phyloP scores from a whole-genome alignment of 2,329 filamentous ascomycete genomes.

The Oidium heveae region DNA sequence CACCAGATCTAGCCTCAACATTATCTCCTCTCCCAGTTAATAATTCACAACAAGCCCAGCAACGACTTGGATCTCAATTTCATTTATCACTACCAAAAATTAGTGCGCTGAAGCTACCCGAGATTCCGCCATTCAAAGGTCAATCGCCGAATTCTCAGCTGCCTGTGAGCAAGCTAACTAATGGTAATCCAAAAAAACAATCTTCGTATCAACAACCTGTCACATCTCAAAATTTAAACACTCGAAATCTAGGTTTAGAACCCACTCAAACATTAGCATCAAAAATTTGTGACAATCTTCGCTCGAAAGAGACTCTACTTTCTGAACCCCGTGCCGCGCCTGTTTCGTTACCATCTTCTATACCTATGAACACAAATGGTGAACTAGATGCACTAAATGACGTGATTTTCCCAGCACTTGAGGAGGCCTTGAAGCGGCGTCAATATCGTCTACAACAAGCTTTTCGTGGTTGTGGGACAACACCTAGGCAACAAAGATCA shows the following conservation, averaged over 20 bases:
- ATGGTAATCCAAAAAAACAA: slow-evolving; percentile 10
- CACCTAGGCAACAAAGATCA: slow-evolving; percentile 40
- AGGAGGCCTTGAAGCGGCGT: slow-evolving; percentile 69
- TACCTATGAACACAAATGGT: slow-evolving; percentile 31
- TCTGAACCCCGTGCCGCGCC: slow-evolving; percentile 14
- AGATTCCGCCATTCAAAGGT: slow-evolving; percentile 15
- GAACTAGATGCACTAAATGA: slow-evolving; percentile 72
- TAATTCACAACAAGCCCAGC: not conserved
- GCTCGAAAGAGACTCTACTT: slow-evolving; percentile 11
- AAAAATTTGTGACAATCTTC: slow-evolving; percentile 12
- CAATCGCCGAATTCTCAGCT: slow-evolving; percentile 10
- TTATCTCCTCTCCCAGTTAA: not conserved
- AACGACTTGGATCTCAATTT: slow-evolving; percentile 8
- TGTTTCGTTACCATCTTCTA: slow-evolving; percentile 28
- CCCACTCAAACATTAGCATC: slow-evolving; percentile 13
- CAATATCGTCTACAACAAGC: slow-evolving; percentile 26
- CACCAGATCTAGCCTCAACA: slow-evolving; percentile 7
- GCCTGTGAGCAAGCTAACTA: slow-evolving; percentile 10
- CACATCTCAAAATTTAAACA: slow-evolving; percentile 10
- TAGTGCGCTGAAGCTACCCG: slow-evolving; percentile 14
- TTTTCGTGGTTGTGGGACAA: slow-evolving; percentile 15
- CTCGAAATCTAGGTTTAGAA: slow-evolving; percentile 9
- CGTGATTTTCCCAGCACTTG: slow-evolving; percentile 78
- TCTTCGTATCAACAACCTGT: slow-evolving; percentile 5
- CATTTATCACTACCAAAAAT: slow-evolving; percentile 15